phyloP scores from a whole-genome alignment of 352 stramenopile species.

The Phytophthora boehmeriae region DNA sequence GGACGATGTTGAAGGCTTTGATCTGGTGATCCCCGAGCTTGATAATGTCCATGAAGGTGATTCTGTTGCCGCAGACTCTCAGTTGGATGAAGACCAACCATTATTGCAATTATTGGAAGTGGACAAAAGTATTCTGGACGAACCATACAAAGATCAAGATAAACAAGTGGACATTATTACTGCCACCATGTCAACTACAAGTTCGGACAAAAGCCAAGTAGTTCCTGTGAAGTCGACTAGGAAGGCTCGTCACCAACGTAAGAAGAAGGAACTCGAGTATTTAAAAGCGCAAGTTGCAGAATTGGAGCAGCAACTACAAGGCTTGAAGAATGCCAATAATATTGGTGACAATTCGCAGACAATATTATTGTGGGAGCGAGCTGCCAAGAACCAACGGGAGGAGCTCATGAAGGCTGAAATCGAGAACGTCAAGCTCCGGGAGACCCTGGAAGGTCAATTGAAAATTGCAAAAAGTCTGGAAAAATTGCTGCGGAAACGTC shows the following conservation, averaged over 20 bases:
- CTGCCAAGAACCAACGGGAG: constrained; percentile 27
- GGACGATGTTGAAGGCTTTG: constrained; percentile 18
- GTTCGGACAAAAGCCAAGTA: not conserved
- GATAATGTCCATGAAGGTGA: not conserved
- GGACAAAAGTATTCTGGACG: not conserved
- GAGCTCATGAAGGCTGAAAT: constrained; percentile 25
- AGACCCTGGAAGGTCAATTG: constrained; percentile 32
- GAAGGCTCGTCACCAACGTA: constrained; percentile 17
- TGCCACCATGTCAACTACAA: not conserved
- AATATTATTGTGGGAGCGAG: constrained; percentile 30
- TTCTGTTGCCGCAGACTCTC: not conserved
- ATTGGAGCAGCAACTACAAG: constrained; percentile 32
- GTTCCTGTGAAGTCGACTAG: constrained; percentile 5
- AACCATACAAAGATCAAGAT: constrained; percentile 1
- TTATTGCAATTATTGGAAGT: constrained; percentile 1
- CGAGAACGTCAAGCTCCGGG: constrained; percentile 32
- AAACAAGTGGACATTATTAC: constrained; percentile 2
- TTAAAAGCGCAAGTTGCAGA: constrained; percentile 33
- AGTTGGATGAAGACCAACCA: not conserved
- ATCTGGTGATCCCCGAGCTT: not conserved
- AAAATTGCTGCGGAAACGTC: constrained; percentile 33
- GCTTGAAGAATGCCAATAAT: not conserved
- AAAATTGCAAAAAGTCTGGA: constrained; percentile 34
- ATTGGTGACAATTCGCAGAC: not conserved
- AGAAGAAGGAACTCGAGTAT: constrained; percentile 36